Evolutionary conservation across 345 rosid genomes (phyloP), one percentile per base, ranked within the genome.

Genomic region (Salix udensis): DNA sequence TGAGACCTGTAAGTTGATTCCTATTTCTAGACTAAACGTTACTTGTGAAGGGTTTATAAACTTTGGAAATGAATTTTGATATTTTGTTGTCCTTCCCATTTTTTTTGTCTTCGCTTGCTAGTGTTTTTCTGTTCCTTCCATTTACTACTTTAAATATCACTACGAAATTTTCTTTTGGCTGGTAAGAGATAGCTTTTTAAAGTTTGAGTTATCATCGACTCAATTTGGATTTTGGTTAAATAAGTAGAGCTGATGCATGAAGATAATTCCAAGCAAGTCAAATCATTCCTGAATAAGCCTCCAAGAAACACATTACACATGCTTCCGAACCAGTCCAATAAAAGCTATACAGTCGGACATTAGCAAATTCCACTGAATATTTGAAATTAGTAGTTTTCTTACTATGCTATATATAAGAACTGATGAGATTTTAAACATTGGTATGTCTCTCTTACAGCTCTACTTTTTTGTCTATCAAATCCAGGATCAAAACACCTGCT

Each of bases 1-100:
- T 96, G 77, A 91, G 99, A 88, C 98, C 97, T 87, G 99, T 96
- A 87, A 92, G 94, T 87, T 77, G 10, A 0, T 68, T 34, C 31
- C 65, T 68, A 24, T 48, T 65, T 76, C 30, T 74, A 6, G 21
- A 7, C 16, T 70, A 15, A 65, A 30, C 15, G 9, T n/a, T n/a
- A 58, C 34, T 23, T 10, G 10, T 58, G 15, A 23, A 58, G 28
- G 64, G 10, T 23, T 23, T 23, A 58, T 23, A n/a, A 58, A 58
- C 28, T n/a, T 23, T 1, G 28, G 13, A 58, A 58, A n/a, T 58
- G 28, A 55, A 23, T 23, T 23, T 23, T 11, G 26, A n/a, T n/a
- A 58, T 58, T 9, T 52, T 18, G 24, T 58, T 58, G 28, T 10
- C 28, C 28, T 58, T 58, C 28, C 26, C 62, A n/a, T 58, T 58